A percentile compares a stretch with the other conserved stretches of the same genome.
Conservation (phyloP, 169 alveolate genomes). For the Hepatocystis sp. region DNA sequence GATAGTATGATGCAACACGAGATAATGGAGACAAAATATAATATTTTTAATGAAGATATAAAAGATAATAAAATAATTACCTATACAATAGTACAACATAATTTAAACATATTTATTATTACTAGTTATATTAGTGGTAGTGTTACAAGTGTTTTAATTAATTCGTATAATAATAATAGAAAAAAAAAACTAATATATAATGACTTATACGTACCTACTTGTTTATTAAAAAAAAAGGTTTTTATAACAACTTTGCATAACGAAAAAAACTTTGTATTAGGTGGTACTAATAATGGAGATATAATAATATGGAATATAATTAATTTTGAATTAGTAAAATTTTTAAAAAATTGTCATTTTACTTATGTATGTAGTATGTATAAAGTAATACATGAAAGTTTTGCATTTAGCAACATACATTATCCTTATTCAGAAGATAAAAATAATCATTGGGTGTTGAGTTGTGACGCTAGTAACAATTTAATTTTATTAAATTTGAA, state of each 20-base stretch:
- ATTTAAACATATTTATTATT: slow-evolving; percentile 31
- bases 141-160: slow-evolving; percentile 41
- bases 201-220: slow-evolving; percentile 1
- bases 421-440: not conserved
- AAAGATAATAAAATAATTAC: slow-evolving; percentile 2
- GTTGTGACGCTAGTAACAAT: slow-evolving; percentile 44
- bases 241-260: slow-evolving; percentile 38
- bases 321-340: slow-evolving; percentile 16
- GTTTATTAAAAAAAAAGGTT: not conserved
- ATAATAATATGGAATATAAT: slow-evolving; percentile 44
- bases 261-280: slow-evolving; percentile 21
- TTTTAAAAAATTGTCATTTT: slow-evolving; percentile 40
- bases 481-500: slow-evolving; percentile 32
- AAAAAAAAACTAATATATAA: slow-evolving; percentile 17
- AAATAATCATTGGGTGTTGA: slow-evolving; percentile 10
- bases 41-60: not conserved
- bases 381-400: slow-evolving; percentile 52
- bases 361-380: slow-evolving; percentile 57
- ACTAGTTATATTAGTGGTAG: slow-evolving; percentile 18
- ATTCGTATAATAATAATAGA: slow-evolving; percentile 10
- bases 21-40: too few relatives aligned
- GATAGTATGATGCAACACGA: too few relatives aligned
- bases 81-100: slow-evolving; percentile 35
- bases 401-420: not conserved
- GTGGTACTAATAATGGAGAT: slow-evolving; percentile 61